Percentiles rank a stretch among this genome's conserved stretches.
phyloP scores from a whole-genome alignment of 345 rosid species.

The Gossypium herbaceum region DNA sequence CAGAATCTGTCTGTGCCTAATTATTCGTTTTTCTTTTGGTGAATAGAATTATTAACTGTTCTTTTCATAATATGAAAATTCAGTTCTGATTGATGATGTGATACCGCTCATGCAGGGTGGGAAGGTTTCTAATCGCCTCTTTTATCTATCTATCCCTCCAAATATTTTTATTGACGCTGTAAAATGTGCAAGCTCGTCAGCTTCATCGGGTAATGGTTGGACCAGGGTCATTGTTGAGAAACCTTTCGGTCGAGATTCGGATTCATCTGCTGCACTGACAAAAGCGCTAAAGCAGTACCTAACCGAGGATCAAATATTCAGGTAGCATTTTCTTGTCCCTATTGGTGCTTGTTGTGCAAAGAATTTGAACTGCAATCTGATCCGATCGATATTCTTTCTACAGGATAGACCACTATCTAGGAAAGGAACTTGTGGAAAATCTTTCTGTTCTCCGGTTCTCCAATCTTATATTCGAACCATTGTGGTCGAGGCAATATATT shows the following conservation, averaged over 20 bases:
- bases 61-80: background rate
- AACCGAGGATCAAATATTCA: constrained; percentile 90
- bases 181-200: constrained; percentile 80
- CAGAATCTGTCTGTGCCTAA: background rate
- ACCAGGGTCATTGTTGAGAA: constrained; percentile 98
- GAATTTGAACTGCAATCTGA: constrained; percentile 18
- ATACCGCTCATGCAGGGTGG: constrained; percentile 50
- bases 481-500: constrained; percentile 97
- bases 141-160: constrained; percentile 91
- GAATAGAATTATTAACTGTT: background rate
- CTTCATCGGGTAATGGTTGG: constrained; percentile 94
- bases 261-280: constrained; percentile 91
- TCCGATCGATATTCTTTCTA: constrained; percentile 19
- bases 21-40: background rate
- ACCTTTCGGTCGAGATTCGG: constrained; percentile 98
- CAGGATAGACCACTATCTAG: constrained; percentile 98
- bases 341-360: constrained; percentile 1
- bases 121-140: constrained; percentile 83
- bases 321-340: constrained; percentile 37
- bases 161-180: constrained; percentile 92
- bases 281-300: constrained; percentile 76
- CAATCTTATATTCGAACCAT: constrained; percentile 92
- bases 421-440: constrained; percentile 97
- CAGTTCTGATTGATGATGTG: constrained; percentile 14
- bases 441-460: constrained; percentile 96